These are phyloP conservation scores for Cnidoscolus chayamansa DNA, from an alignment of 441 rosid genomes.

Conservation along the genomic window DNA sequence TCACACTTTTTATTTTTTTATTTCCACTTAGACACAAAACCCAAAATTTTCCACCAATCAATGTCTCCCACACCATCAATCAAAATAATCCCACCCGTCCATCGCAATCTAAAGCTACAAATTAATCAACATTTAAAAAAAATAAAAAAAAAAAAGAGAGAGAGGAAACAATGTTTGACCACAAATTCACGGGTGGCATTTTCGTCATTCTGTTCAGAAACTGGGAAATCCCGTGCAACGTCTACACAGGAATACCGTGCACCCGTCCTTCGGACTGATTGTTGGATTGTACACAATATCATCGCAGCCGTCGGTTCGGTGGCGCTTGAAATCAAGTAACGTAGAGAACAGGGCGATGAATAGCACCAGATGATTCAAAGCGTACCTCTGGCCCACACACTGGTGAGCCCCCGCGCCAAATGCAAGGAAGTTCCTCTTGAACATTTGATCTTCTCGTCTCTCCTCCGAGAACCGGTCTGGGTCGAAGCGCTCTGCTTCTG, in stretches of 20 bases:
- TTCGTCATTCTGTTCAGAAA: slow-evolving; percentile 33
- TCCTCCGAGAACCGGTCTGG: slow-evolving; percentile 70
- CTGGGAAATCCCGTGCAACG: slow-evolving; percentile 44
- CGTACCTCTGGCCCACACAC: slow-evolving; percentile 91
- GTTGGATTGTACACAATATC: slow-evolving; percentile 67
- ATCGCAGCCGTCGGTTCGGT: slow-evolving; percentile 58
- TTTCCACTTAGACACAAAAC: not conserved
- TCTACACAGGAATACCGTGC: slow-evolving; percentile 44
- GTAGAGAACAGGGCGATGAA: slow-evolving; percentile 64
- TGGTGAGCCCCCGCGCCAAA: slow-evolving; percentile 91
- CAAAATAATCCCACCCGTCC: slow-evolving; percentile 6
- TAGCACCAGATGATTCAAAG: slow-evolving; percentile 64
- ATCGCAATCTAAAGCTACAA: not conserved
- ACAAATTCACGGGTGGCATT: not conserved
- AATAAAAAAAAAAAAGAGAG: not conserved
- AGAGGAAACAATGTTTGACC: not conserved
- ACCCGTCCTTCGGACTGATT: slow-evolving; percentile 75
- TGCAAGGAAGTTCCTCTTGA: slow-evolving; percentile 55
- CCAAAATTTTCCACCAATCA: slow-evolving; percentile 19
- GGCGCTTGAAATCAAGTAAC: slow-evolving; percentile 52
- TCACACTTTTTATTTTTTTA: not conserved
- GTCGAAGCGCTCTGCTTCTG: slow-evolving; percentile 64
- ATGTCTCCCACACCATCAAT: not conserved
- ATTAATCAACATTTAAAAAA: not conserved
- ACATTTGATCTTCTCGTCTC: slow-evolving; percentile 54